Conservation (phyloP, 768 basidiomycete genomes). For the Tephrocybe sp. region DNA sequence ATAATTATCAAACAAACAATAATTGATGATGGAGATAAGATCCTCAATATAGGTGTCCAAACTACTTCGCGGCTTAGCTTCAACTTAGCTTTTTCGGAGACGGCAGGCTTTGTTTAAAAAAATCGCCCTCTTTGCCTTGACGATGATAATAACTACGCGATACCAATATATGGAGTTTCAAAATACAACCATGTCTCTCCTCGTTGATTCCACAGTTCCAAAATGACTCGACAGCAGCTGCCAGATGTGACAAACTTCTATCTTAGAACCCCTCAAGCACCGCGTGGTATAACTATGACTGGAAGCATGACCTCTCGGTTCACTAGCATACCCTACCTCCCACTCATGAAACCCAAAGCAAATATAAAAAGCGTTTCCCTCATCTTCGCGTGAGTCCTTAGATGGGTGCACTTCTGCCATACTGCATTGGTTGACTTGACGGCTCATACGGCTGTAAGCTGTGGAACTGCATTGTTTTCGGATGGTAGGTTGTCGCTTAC, state of each 20-base stretch:
- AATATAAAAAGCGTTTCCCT: conserved; percentile 11
- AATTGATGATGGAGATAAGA: too few species aligned
- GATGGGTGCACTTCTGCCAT: neutral
- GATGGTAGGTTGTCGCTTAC: conserved; percentile 50
- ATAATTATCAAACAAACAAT: too few species aligned
- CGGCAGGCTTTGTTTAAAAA: too few species aligned
- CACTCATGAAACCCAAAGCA: conserved; percentile 4
- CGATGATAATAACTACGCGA: too few species aligned
- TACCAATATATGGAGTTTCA: too few species aligned
- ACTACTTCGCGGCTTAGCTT: too few species aligned
- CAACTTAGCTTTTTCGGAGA: too few species aligned
- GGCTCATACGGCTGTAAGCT: conserved; percentile 34
- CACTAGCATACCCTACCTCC: neutral
- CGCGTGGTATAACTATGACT: neutral
- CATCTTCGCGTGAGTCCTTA: conserved; percentile 13
- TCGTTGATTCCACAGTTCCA: too few species aligned
- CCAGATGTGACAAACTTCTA: too few species aligned
- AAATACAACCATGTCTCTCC: too few species aligned
- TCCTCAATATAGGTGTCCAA: too few species aligned
- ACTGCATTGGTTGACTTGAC: neutral
- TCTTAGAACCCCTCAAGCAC: neutral
- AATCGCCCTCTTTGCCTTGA: too few species aligned
- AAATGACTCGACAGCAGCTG: neutral
- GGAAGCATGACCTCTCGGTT: neutral
- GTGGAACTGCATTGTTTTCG: conserved; percentile 84